phyloP scores from a whole-genome alignment of 768 basidiomycete genomes.

The Psilocybe azurescens region DNA sequence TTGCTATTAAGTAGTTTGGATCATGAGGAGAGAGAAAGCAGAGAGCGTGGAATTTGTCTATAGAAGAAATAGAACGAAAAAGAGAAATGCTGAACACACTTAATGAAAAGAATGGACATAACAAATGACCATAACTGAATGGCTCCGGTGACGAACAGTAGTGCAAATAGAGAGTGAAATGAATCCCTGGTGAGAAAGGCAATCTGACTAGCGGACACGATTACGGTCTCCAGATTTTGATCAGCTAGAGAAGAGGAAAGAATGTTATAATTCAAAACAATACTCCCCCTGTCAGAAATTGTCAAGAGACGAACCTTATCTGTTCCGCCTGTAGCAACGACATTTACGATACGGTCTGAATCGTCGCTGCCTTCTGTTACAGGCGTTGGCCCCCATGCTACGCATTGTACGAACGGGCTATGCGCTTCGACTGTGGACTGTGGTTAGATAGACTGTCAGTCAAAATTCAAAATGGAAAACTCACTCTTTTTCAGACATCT shows the following conservation, averaged over 20 bases:
- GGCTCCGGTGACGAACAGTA: neutral
- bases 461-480: conserved; percentile 4
- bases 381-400: conserved; percentile 73
- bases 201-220: neutral
- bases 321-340: conserved; percentile 71
- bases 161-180: neutral
- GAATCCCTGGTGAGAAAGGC: neutral
- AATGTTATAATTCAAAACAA: neutral
- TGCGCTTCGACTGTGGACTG: conserved; percentile 71
- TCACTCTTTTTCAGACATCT: conserved; percentile 73
- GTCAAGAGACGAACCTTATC: conserved; percentile 46
- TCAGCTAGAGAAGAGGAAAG: conserved; percentile 16
- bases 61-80: neutral
- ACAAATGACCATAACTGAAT: neutral
- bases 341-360: conserved; percentile 68
- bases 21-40: conserved; percentile 8
- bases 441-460: neutral
- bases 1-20: conserved; percentile 10
- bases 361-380: conserved; percentile 43
- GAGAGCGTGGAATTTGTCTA: neutral
- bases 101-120: neutral
- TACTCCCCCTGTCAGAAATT: neutral
- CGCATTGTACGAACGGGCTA: conserved; percentile 79
- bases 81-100: neutral
- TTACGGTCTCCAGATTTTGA: conserved; percentile 30